phyloP scores from a whole-genome alignment of 176 grass and related monocot species.

The Elymus sibiricus region DNA sequence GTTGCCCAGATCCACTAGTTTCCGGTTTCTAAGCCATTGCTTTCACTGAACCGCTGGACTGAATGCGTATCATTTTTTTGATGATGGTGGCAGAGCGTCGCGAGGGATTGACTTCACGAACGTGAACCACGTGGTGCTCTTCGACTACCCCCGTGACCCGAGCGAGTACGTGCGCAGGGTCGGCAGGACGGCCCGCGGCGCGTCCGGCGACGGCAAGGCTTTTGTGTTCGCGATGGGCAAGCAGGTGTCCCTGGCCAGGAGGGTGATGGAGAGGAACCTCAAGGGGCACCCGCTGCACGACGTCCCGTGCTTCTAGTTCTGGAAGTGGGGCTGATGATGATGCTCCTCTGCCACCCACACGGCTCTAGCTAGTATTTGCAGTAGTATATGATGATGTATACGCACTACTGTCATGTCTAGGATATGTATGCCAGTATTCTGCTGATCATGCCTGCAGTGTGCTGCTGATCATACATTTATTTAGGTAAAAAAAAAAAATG shows the following conservation, averaged over 20 bases:
- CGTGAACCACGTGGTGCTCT: slow-evolving; percentile 82
- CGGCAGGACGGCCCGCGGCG: slow-evolving; percentile 73
- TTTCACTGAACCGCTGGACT: neutral
- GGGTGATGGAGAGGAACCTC: slow-evolving; percentile 78
- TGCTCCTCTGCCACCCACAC: no score
- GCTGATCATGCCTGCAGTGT: neutral
- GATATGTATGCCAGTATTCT: neutral
- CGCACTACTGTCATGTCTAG: neutral
- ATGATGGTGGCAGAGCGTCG: slow-evolving; percentile 45
- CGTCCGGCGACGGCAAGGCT: slow-evolving; percentile 65
- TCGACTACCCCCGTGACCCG: slow-evolving; percentile 88
- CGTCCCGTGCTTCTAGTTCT: slow-evolving; percentile 41
- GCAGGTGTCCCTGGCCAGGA: slow-evolving; percentile 82
- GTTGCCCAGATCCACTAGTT: no score
- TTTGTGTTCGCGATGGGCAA: slow-evolving; percentile 79
- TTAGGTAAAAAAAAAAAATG: neutral
- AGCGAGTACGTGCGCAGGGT: slow-evolving; percentile 82
- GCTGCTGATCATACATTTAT: neutral
- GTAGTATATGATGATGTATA: neutral
- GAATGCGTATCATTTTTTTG: neutral
- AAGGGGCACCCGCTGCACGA: slow-evolving; percentile 87
- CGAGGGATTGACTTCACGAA: slow-evolving; percentile 81
- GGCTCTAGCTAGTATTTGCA: neutral
- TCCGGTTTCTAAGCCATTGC: neutral
- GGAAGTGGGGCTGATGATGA: neutral